These are phyloP conservation scores for Leishmania guyanensis DNA, from an alignment of 208 protist genomes.

Conservation along the genomic window DNA sequence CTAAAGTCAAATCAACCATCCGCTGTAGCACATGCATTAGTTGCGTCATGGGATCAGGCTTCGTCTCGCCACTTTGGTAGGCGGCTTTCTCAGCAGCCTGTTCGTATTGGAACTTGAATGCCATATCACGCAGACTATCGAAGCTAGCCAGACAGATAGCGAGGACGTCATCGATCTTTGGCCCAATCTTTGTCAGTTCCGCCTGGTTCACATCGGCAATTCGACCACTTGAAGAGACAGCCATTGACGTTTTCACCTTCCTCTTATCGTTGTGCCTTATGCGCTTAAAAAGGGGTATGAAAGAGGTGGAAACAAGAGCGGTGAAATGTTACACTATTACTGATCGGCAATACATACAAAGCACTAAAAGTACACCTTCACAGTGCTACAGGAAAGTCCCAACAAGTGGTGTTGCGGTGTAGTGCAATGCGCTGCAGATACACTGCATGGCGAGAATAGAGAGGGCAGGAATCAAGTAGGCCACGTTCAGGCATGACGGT, in stretches of 20 bases:
- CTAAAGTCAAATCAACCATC: conserved; percentile 72
- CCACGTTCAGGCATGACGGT: background rate
- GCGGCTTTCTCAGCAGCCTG: conserved; percentile 78
- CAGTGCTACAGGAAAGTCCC: background rate
- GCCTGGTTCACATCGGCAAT: conserved; percentile 42
- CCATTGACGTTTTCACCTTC: conserved; percentile 5
- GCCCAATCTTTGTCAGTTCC: conserved; percentile 53
- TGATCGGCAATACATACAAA: background rate
- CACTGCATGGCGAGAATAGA: background rate
- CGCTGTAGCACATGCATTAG: conserved; percentile 60
- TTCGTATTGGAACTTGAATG: conserved; percentile 83
- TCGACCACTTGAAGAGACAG: conserved; percentile 16
- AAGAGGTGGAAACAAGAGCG: conserved; percentile 1
- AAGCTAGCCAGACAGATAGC: conserved; percentile 57
- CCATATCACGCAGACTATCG: conserved; percentile 52
- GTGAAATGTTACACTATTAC: background rate
- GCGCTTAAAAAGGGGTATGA: background rate
- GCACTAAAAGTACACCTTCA: background rate
- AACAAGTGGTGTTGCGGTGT: conserved; percentile 5
- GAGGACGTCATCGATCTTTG: conserved; percentile 66
- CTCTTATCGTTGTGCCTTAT: background rate
- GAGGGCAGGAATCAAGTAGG: background rate
- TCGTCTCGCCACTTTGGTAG: conserved; percentile 49
- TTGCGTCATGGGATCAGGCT: conserved; percentile 55
- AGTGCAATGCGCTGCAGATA: background rate